phyloP scores from a whole-genome alignment of 306 rosid genomes.

The Mimosa pudica region DNA sequence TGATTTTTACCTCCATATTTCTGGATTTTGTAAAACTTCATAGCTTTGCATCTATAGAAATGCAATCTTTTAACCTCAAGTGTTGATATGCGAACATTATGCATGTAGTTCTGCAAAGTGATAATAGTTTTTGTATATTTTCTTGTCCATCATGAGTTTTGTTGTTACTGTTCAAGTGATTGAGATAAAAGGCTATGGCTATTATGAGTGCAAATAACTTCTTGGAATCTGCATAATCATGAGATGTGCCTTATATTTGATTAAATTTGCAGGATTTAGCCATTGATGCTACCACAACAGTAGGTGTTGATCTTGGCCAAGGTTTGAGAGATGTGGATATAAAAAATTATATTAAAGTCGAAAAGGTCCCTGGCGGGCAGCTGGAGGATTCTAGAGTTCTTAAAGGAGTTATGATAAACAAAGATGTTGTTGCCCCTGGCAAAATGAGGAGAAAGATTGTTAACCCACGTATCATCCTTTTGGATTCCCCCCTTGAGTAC shows the following conservation, averaged over 20 bases:
- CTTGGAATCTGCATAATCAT: background rate
- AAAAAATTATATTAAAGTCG: conserved; percentile 83
- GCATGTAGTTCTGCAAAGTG: background rate
- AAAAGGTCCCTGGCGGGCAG: conserved; percentile 92
- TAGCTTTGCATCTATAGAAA: background rate
- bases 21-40: conserved; percentile 5
- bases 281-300: conserved; percentile 76
- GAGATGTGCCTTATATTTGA: conserved; percentile 5
- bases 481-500: conserved; percentile 82
- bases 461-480: conserved; percentile 75
- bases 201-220: background rate
- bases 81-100: background rate
- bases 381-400: conserved; percentile 84
- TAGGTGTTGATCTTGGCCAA: conserved; percentile 84
- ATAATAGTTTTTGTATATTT: background rate
- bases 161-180: background rate
- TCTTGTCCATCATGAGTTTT: background rate
- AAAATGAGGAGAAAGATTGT: conserved; percentile 90
- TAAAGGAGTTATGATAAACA: conserved; percentile 85
- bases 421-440: conserved; percentile 85
- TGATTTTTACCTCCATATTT: background rate
- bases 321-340: conserved; percentile 83
- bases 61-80: background rate
- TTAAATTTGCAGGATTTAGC: conserved; percentile 66
- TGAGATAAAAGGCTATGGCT: background rate